phyloP scores from a whole-genome alignment of 305 asterid genomes.

The Rubia tinctorum region DNA sequence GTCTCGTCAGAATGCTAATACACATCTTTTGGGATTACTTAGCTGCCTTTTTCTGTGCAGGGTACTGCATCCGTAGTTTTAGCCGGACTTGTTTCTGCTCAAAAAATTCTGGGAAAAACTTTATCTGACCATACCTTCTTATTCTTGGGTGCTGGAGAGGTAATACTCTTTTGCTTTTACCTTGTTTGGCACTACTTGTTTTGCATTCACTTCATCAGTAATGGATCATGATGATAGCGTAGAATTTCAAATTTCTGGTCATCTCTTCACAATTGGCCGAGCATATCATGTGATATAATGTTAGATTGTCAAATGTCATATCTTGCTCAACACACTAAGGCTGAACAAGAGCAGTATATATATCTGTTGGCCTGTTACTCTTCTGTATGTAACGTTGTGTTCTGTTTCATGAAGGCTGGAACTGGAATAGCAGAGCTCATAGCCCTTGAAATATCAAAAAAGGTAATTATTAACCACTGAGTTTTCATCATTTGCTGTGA shows the following conservation, averaged over 20 bases:
- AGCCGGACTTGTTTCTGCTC: slow-evolving; percentile 78
- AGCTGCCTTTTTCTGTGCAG: slow-evolving; percentile 36
- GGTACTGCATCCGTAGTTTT: slow-evolving; percentile 98
- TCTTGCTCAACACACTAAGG: not conserved
- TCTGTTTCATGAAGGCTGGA: slow-evolving; percentile 72
- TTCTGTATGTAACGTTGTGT: slow-evolving; percentile 8
- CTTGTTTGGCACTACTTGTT: not conserved
- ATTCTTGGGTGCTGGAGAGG: slow-evolving; percentile 99
- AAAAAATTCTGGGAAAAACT: slow-evolving; percentile 64
- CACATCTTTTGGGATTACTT: slow-evolving; percentile 10
- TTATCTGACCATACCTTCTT: slow-evolving; percentile 89
- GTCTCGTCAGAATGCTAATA: not conserved
- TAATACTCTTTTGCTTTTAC: slow-evolving; percentile 23
- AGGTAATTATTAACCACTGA: slow-evolving; percentile 38
- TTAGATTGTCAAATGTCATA: not conserved
- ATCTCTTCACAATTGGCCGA: not conserved
- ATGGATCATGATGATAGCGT: not conserved
- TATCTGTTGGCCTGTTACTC: not conserved
- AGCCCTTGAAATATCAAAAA: slow-evolving; percentile 78
- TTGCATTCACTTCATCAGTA: not conserved
- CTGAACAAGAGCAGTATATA: not conserved
- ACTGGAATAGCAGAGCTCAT: slow-evolving; percentile 99
- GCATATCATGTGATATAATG: not conserved
- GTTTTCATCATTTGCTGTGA: slow-evolving; percentile 12
- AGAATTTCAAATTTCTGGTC: not conserved